These are phyloP conservation scores for Tetradesmus obliquus DNA, from an alignment of 139 green algal genomes.

Conservation along the genomic window DNA sequence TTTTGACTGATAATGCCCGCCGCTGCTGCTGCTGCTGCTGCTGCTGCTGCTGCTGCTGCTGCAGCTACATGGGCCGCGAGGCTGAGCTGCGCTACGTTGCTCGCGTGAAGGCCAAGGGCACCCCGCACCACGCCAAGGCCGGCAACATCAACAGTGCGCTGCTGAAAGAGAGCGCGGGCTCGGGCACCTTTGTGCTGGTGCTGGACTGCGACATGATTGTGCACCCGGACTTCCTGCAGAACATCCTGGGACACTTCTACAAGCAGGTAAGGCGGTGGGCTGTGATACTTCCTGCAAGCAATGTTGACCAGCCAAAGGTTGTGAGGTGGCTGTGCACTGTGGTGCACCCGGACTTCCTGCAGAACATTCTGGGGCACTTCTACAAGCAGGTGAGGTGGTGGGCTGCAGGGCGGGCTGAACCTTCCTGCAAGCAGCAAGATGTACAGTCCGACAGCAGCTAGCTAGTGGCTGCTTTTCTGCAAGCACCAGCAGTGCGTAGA, in stretches of 20 bases:
- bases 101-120: slow-evolving; percentile 25
- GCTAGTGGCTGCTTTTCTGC: too few relatives aligned
- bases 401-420: too few relatives aligned
- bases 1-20: too few relatives aligned
- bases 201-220: slow-evolving; percentile 33
- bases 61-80: slow-evolving; percentile 25
- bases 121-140: slow-evolving; percentile 18
- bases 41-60: neutral
- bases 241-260: slow-evolving; percentile 37
- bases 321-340: neutral
- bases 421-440: too few relatives aligned
- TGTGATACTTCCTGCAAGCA: too few relatives aligned
- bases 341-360: slow-evolving; percentile 17
- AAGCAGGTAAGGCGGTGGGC: neutral
- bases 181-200: slow-evolving; percentile 10
- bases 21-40: neutral
- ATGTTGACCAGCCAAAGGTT: too few relatives aligned
- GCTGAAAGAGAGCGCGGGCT: slow-evolving; percentile 27
- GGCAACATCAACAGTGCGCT: slow-evolving; percentile 43
- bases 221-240: slow-evolving; percentile 27
- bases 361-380: slow-evolving; percentile 29
- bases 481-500: too few relatives aligned
- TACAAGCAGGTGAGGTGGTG: neutral
- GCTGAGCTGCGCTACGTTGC: slow-evolving; percentile 19
- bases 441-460: too few relatives aligned